Base-by-base conservation (phyloP, 306 rosid species). In the Ceratonia siliqua region DNA sequence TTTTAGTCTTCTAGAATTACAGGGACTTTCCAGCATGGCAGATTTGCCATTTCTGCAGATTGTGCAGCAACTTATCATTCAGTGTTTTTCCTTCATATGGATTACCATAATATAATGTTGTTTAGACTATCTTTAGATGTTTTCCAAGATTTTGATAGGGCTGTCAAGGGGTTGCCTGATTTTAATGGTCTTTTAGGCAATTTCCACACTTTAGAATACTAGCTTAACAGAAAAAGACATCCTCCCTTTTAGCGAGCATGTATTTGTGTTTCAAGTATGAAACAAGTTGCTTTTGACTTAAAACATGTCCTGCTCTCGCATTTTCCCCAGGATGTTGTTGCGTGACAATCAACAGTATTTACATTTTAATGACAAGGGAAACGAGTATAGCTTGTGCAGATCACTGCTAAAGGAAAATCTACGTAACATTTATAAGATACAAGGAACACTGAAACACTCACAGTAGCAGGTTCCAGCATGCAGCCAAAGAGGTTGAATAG, bases 401-500 rank as follows among this genome's bases (percentile, higher is more conserved):
- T 76, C 14, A 21, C 62, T 68, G 53, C 39, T 6, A 67, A 58
- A 56, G 35, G 14, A 46, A 24, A 18, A 5, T 41, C 42, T 67
- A 61, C 53, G 18, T 73, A 22, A 72, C 52, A 67, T 15, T 49
- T 63, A 39, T 43, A 69, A 69, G 57, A 68, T 21, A 74, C 24
- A 17, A 30, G 68, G 70, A 62, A 21, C 68, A 21, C 49, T 18
- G 70, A 77, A 70, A 67, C 28, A 81, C 97, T 85, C 80, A 93
- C 98, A 33, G 98, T 93, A 76, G 96, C 89, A 48, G 98, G 96
- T 79, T 93, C 98, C 73, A 90, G 82, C 76, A 80, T 8, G 90
- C 97, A 93, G 70, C 98, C 98, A 28, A 77, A 42, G 27, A 93
- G 52, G 77, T 93, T 93, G 82, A 89, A 89, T 33, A 90, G 76